Evolutionary conservation across 2,329 filamentous ascomycete species (phyloP).

Genomic region (Aspergillus udagawae): DNA sequence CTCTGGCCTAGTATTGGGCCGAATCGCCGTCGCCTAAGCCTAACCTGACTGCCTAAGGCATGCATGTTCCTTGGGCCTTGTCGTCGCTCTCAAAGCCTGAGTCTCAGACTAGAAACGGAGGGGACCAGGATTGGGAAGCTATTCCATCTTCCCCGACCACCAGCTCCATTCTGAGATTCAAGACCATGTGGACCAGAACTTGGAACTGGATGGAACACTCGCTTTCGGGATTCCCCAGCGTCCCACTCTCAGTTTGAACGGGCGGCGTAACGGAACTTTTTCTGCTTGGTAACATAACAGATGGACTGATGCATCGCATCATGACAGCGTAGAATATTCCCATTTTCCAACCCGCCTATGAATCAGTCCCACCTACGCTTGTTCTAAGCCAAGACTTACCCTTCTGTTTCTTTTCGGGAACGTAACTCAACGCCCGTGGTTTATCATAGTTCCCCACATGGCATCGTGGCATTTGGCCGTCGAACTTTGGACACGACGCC

Average conservation of each 20-base stretch:
- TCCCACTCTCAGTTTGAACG: too few relatives aligned
- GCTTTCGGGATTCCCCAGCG: constrained; percentile 5
- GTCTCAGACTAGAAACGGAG: constrained; percentile 1
- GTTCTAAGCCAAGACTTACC: constrained; percentile 16
- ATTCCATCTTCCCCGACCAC: constrained; percentile 7
- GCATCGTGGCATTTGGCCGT: neutral
- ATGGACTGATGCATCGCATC: too few relatives aligned
- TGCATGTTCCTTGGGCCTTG: neutral
- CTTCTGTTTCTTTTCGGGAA: constrained; percentile 20
- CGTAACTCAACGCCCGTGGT: constrained; percentile 18
- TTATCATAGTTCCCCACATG: constrained; percentile 18
- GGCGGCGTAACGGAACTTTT: neutral
- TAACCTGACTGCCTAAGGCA: neutral
- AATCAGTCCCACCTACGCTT: constrained; percentile 6
- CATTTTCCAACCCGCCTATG: neutral
- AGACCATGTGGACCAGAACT: too few relatives aligned
- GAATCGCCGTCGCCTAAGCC: neutral
- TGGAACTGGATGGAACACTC: neutral
- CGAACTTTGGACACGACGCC: neutral
- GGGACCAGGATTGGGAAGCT: constrained; percentile 2
- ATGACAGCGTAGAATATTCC: constrained; percentile 7
- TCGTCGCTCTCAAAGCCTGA: too few relatives aligned
- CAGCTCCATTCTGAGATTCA: neutral
- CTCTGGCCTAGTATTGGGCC: neutral
- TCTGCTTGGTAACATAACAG: neutral